Base-by-base conservation (phyloP, 768 basidiomycete genomes). In the Mycena alexandri region DNA sequence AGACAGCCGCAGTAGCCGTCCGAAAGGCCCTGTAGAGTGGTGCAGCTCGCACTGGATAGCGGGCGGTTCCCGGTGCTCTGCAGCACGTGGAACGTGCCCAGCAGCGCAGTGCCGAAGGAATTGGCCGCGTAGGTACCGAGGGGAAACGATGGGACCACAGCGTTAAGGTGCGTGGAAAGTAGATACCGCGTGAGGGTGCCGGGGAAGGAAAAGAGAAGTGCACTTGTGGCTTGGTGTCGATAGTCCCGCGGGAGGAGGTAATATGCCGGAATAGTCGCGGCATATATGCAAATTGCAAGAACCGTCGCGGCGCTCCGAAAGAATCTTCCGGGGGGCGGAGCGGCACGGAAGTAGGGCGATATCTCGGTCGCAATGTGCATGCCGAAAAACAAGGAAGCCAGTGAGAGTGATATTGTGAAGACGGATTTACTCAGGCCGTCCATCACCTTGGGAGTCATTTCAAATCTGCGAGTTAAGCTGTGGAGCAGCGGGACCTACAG, bases 1-100 rank as follows among this genome's bases (percentile, higher is more conserved):
- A 99, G 82, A 80, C 95, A 96, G 13, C 96, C 98, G 75, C 96
- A 98, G 75, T 95, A 98, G 9, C 98, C 98, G 75, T 98, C 95
- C 24, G 84, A 82, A 42, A 99, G 79, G 1, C 95, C 96, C 74
- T 93, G 91, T 46, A 98, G 78, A 21, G 94, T 81, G 25, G 86
- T 83, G 75, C 96, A 98, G 38, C 86, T 83, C 65, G 84, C 79
- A 22, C 78, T 75, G 2, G 90, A 86, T 10, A 82, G 76, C 13
- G 85, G 81, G 38, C 68, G 64, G 24, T 78, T 67, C 38, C 76
- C 68, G 13, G 81, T 80, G 63, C 88, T 86, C 76, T 95, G 93
- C 47, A 95, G 77, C 56, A 93, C 88, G 71, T 88, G 90, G 71
- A 92, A 89, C 24, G 84, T 81, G 21, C 90, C 92, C 24, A 98